A percentile compares a stretch with the other conserved stretches of the same genome.
phyloP scores from a whole-genome alignment of 441 rosid genomes.

The Mallotus repandus region DNA sequence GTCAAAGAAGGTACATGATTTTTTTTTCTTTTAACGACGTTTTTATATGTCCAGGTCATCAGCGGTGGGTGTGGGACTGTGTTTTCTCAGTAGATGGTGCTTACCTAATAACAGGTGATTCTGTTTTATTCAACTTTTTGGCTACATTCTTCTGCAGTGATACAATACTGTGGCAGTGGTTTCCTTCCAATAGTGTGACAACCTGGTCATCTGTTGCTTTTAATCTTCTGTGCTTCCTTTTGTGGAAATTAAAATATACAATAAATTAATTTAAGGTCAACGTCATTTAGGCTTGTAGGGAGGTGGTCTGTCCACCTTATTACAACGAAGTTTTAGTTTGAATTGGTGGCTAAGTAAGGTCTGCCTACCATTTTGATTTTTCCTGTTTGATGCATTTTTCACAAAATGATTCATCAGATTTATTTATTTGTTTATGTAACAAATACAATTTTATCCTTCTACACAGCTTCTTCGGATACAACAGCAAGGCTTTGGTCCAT shows the following conservation, averaged over 20 bases:
- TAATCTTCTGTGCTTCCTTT: neutral
- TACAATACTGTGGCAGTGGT: neutral
- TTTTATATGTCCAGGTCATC: constrained; percentile 59
- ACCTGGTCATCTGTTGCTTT: neutral
- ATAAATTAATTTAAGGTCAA: neutral
- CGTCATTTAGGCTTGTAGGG: neutral
- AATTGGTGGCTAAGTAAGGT: neutral
- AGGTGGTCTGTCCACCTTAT: too few species aligned
- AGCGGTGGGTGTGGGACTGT: constrained; percentile 97
- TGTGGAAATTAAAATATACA: neutral
- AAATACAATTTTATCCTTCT: neutral
- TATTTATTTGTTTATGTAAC: neutral
- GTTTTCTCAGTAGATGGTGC: constrained; percentile 98
- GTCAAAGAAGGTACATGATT: neutral
- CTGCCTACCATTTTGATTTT: neutral
- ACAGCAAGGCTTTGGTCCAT: constrained; percentile 87
- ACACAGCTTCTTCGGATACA: constrained; percentile 81
- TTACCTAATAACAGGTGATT: constrained; percentile 73
- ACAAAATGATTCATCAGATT: neutral
- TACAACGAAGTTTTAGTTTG: too few species aligned
- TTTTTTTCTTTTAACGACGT: neutral
- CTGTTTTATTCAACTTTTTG: neutral
- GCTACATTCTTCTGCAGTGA: neutral
- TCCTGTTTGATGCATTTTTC: neutral
- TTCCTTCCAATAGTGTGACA: neutral